These are phyloP conservation scores for Alternaria gaisen DNA, from an alignment of 2,329 filamentous ascomycete species.

Conservation along the genomic window DNA sequence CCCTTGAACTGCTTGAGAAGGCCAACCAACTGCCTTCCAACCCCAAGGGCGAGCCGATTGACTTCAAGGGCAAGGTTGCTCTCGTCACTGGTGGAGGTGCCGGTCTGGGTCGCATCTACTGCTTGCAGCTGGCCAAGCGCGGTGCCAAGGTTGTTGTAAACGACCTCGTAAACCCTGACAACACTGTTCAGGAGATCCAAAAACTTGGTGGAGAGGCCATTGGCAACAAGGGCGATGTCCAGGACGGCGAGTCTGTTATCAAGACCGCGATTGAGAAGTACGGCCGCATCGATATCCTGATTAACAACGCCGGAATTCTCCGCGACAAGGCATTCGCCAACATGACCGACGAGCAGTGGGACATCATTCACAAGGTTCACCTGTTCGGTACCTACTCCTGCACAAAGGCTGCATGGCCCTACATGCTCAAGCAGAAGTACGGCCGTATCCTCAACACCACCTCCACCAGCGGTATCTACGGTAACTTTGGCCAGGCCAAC, in stretches of 20 bases:
- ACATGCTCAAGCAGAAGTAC: slow-evolving; percentile 98
- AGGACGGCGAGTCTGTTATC: slow-evolving; percentile 89
- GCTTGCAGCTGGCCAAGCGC: slow-evolving; percentile 83
- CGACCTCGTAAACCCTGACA: slow-evolving; percentile 91
- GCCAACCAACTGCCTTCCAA: slow-evolving; percentile 42
- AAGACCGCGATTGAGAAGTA: slow-evolving; percentile 93
- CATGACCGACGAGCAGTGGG: slow-evolving; percentile 95
- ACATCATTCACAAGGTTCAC: slow-evolving; percentile 91
- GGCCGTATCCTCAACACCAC: slow-evolving; percentile 97
- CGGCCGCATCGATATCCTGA: slow-evolving; percentile 90
- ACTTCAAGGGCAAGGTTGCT: slow-evolving; percentile 52
- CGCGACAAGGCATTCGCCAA: slow-evolving; percentile 98
- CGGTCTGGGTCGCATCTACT: slow-evolving; percentile 87
- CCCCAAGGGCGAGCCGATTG: slow-evolving; percentile 42
- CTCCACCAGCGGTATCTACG: slow-evolving; percentile 96
- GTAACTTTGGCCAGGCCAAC: slow-evolving; percentile 99
- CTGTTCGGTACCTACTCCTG: slow-evolving; percentile 95
- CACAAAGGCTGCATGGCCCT: slow-evolving; percentile 96
- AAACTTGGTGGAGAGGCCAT: slow-evolving; percentile 88
- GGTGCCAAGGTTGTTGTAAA: slow-evolving; percentile 92
- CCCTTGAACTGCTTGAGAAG: slow-evolving; percentile 71
- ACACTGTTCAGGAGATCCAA: slow-evolving; percentile 90
- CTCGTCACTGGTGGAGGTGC: slow-evolving; percentile 50
- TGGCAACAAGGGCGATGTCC: slow-evolving; percentile 90
- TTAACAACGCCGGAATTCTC: slow-evolving; percentile 98